These are phyloP conservation scores for Pichia ethanolica DNA, from an alignment of 805 yeast species.

Conservation along the genomic window DNA sequence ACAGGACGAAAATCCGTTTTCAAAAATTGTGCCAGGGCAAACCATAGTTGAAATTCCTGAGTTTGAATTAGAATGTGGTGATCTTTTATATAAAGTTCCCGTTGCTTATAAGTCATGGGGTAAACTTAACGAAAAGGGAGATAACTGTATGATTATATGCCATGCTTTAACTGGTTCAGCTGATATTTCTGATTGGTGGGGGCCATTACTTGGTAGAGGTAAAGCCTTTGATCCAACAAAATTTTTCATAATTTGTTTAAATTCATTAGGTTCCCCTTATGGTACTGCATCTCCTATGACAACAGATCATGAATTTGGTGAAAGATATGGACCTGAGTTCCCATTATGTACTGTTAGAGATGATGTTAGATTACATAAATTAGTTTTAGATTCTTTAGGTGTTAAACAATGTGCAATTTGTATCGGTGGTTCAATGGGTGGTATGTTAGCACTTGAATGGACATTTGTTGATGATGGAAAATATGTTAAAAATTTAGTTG, in stretches of 20 bases:
- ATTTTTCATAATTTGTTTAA: constrained; percentile 80
- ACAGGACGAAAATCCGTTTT: constrained; percentile 59
- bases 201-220: constrained; percentile 80
- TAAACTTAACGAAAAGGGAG: constrained; percentile 54
- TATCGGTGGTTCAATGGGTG: constrained; percentile 98
- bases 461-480: constrained; percentile 51
- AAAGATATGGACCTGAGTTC: constrained; percentile 86
- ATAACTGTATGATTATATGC: constrained; percentile 83
- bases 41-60: constrained; percentile 70
- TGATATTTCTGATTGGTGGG: constrained; percentile 99
- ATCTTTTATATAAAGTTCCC: constrained; percentile 62
- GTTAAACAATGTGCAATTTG: constrained; percentile 77
- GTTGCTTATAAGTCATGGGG: constrained; percentile 98
- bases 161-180: constrained; percentile 96
- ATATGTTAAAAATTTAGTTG: constrained; percentile 66
- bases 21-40: constrained; percentile 67
- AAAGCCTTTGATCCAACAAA: constrained; percentile 87
- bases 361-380: constrained; percentile 72
- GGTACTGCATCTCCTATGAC: constrained; percentile 93
- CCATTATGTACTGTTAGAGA: constrained; percentile 93
- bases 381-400: constrained; percentile 71
- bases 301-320: constrained; percentile 65
- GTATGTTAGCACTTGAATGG: constrained; percentile 91
- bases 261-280: constrained; percentile 94
- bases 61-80: constrained; percentile 76